A percentile compares a stretch with the other conserved stretches of the same genome.
Conservation (phyloP, 805 yeast species). For the Candida schatavii region DNA sequence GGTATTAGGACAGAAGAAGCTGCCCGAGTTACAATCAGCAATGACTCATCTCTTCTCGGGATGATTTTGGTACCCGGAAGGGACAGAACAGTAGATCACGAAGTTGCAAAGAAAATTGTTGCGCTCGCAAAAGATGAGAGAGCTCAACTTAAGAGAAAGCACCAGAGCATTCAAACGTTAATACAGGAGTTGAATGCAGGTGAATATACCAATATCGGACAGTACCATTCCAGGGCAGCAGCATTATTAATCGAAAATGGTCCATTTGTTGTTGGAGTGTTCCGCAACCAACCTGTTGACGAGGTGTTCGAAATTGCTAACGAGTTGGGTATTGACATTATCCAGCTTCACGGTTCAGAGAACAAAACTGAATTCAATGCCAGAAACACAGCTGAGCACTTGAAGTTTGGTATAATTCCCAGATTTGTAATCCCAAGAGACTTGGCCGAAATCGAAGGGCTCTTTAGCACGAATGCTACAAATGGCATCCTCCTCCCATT, state of each 20-base stretch:
- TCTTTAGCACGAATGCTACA: conserved; percentile 17
- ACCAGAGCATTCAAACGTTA: conserved; percentile 19
- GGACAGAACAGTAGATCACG: conserved; percentile 57
- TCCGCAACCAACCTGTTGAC: conserved; percentile 72
- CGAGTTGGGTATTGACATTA: conserved; percentile 61
- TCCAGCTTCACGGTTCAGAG: conserved; percentile 81
- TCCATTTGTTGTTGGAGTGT: conserved; percentile 84
- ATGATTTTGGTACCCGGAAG: conserved; percentile 84
- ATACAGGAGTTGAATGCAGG: conserved; percentile 11
- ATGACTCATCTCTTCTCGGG: conserved; percentile 79
- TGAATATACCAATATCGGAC: conserved; percentile 26
- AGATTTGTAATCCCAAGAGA: conserved; percentile 64
- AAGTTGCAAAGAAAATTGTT: conserved; percentile 27
- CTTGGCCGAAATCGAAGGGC: conserved; percentile 32
- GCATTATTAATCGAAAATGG: conserved; percentile 40
- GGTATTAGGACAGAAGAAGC: conserved; percentile 70
- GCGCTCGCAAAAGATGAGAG: conserved; percentile 24
- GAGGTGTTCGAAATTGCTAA: conserved; percentile 49
- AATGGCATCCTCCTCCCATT: conserved; percentile 54
- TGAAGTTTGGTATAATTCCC: conserved; percentile 61
- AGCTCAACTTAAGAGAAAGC: conserved; percentile 12
- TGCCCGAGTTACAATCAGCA: conserved; percentile 64
- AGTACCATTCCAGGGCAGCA: conserved; percentile 8
- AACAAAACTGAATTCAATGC: conserved; percentile 50
- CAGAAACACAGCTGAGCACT: conserved; percentile 22